phyloP scores from a whole-genome alignment of 78 protist species.

The Bigelowiella natans region DNA sequence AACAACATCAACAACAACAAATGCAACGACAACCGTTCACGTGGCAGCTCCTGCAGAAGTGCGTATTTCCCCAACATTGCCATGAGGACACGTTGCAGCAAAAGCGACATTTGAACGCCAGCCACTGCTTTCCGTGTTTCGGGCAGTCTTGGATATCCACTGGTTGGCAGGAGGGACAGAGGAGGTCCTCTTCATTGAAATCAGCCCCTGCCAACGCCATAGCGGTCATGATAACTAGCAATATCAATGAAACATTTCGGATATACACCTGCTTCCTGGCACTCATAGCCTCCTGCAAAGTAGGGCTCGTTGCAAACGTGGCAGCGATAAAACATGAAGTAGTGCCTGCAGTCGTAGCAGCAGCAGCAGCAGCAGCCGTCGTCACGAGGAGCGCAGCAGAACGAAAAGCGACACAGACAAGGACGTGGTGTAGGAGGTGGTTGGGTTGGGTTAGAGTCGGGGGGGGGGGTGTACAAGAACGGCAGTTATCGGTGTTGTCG shows the following conservation, averaged over 20 bases:
- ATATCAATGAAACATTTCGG: too few species aligned
- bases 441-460: too few species aligned
- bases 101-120: neutral
- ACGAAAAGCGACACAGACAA: too few species aligned
- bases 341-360: too few species aligned
- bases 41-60: neutral
- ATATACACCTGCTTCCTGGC: neutral
- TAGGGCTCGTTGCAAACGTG: neutral
- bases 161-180: neutral
- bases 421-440: too few species aligned
- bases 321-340: neutral
- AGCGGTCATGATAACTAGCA: too few species aligned
- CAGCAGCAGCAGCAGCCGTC: too few species aligned
- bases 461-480: too few species aligned
- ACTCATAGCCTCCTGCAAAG: neutral
- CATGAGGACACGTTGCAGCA: neutral
- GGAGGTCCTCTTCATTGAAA: neutral
- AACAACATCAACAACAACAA: too few species aligned
- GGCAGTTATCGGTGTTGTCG: too few species aligned
- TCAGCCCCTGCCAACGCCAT: neutral
- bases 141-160: neutral
- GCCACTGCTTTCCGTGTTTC: neutral
- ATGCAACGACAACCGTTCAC: too few species aligned
- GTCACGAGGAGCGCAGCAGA: too few species aligned
- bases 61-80: neutral